Evolutionary conservation across 1,139 yeast species (phyloP).

Genomic region (Diutina catenulata): DNA sequence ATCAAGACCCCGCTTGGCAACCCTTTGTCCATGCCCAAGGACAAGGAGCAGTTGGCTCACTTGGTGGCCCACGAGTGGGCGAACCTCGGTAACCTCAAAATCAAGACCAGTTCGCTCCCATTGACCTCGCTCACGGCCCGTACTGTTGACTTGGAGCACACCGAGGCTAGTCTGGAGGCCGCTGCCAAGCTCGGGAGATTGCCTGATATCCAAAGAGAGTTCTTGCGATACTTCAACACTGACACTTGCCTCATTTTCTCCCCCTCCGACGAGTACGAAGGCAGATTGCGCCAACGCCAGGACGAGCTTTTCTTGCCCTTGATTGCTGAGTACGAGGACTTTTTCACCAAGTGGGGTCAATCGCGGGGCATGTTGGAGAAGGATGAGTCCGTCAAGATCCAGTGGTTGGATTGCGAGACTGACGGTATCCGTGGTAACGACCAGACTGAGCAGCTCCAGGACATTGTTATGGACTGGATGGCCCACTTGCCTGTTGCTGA

Average conservation of each 20-base stretch:
- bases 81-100: constrained; percentile 53
- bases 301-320: constrained; percentile 67
- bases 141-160: constrained; percentile 56
- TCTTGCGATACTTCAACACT: constrained; percentile 81
- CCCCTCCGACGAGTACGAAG: constrained; percentile 75
- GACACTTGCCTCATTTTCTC: constrained; percentile 85
- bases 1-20: constrained; percentile 80
- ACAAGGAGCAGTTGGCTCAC: constrained; percentile 55
- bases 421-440: constrained; percentile 72
- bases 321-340: constrained; percentile 52
- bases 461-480: constrained; percentile 57
- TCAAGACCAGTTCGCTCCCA: constrained; percentile 75
- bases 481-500: constrained; percentile 57
- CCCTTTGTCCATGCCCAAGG: constrained; percentile 49
- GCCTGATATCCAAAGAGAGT: constrained; percentile 38
- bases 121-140: constrained; percentile 80
- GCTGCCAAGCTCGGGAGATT: constrained; percentile 50
- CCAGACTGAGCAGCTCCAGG: constrained; percentile 51
- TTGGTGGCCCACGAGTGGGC: constrained; percentile 86
- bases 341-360: constrained; percentile 36
- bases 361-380: constrained; percentile 19
- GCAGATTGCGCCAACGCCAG: constrained; percentile 65
- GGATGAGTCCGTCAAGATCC: constrained; percentile 24
- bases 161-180: constrained; percentile 28
- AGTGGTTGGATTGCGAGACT: constrained; percentile 64